These are phyloP conservation scores for Gossypium davidsonii DNA, from an alignment of 441 rosid species.

Conservation along the genomic window DNA sequence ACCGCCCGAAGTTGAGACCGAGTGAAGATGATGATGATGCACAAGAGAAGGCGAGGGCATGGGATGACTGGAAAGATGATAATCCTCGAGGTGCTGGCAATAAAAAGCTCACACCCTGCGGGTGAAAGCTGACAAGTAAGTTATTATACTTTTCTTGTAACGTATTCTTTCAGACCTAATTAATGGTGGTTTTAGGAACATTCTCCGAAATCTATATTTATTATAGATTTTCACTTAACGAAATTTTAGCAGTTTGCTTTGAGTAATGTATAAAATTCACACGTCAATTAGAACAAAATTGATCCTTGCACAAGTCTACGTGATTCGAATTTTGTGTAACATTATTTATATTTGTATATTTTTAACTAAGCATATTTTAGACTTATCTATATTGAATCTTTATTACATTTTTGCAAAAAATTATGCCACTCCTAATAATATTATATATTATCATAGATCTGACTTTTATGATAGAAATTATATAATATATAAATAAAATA, in stretches of 20 bases:
- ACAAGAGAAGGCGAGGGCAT: conserved; percentile 69
- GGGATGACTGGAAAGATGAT: conserved; percentile 95
- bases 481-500: too few relatives aligned
- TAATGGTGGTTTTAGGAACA: not conserved
- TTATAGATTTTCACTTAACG: conserved; percentile 3
- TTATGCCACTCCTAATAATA: too few relatives aligned
- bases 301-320: not conserved
- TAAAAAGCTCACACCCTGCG: conserved; percentile 90
- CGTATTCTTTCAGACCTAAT: not conserved
- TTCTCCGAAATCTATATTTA: not conserved
- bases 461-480: too few relatives aligned
- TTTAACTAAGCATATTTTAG: too few relatives aligned
- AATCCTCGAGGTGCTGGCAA: conserved; percentile 95
- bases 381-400: too few relatives aligned
- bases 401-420: too few relatives aligned
- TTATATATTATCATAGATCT: too few relatives aligned
- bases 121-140: conserved; percentile 26
- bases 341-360: too few relatives aligned
- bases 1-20: conserved; percentile 32
- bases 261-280: not conserved
- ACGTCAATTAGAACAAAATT: not conserved
- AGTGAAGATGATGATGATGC: conserved; percentile 38
- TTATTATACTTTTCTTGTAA: not conserved
- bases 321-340: too few relatives aligned
- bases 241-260: conserved; percentile 10